Evolutionary conservation across 2,329 filamentous ascomycete species (phyloP).

Genomic region (Aspergillus quadrilineatus): DNA sequence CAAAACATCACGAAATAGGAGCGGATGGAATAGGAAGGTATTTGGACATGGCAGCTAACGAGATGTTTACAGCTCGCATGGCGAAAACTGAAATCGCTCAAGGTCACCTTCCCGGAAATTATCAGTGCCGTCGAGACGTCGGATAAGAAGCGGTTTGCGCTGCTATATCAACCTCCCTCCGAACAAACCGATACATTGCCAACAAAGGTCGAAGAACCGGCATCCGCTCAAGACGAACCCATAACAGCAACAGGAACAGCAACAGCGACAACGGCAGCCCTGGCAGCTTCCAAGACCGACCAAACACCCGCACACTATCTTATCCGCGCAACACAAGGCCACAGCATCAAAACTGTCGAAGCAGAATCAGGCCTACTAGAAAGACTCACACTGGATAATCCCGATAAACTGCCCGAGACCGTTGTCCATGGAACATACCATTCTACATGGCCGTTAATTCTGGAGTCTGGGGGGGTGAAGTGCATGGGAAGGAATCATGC

Average conservation of each 20-base stretch:
- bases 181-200: conserved; percentile 16
- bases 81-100: conserved; percentile 63
- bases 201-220: background rate
- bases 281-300: conserved; percentile 44
- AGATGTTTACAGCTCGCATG: conserved; percentile 52
- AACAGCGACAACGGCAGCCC: conserved; percentile 36
- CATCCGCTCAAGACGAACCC: background rate
- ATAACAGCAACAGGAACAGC: background rate
- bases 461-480: conserved; percentile 72
- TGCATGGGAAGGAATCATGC: conserved; percentile 85
- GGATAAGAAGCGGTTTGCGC: conserved; percentile 86
- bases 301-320: conserved; percentile 69
- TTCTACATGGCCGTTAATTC: conserved; percentile 71
- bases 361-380: conserved; percentile 65
- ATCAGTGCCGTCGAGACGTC: conserved; percentile 67
- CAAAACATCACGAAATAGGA: background rate
- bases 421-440: conserved; percentile 91
- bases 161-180: conserved; percentile 58
- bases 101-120: conserved; percentile 75
- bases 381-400: conserved; percentile 59
- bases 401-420: conserved; percentile 53
- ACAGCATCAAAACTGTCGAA: conserved; percentile 73
- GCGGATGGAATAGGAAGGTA: background rate
- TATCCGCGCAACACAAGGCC: conserved; percentile 94
- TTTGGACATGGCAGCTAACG: background rate